Percentiles rank a stretch among this genome's conserved stretches.
phyloP scores from a whole-genome alignment of 176 grass and related monocot genomes.

The Zea luxurians region DNA sequence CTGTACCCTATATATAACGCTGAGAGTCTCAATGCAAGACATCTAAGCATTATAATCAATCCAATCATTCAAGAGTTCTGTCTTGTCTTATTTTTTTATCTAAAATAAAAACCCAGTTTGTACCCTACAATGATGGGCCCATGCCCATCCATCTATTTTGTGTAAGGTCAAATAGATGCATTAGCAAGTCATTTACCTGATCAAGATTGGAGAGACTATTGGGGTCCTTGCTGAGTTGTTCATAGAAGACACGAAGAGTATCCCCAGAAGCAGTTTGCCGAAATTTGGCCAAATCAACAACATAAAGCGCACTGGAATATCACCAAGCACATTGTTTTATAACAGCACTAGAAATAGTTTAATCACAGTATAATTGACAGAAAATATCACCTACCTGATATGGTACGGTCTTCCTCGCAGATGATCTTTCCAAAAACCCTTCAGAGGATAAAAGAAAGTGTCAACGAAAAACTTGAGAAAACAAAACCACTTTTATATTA shows the following conservation, averaged over 20 bases:
- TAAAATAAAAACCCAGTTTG: background rate
- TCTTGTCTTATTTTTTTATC: conserved; percentile 7
- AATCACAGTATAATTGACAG: conserved; percentile 16
- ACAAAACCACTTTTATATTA: conserved; percentile 24
- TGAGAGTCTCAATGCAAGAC: background rate
- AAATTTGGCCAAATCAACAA: conserved; percentile 96
- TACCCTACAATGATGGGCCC: background rate
- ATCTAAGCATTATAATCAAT: background rate
- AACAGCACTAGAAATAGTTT: conserved; percentile 33
- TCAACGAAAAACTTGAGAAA: conserved; percentile 42
- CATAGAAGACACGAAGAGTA: conserved; percentile 80
- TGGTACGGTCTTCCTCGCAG: conserved; percentile 91
- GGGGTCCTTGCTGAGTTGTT: conserved; percentile 97
- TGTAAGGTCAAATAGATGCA: conserved; percentile 28
- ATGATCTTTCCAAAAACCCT: conserved; percentile 99
- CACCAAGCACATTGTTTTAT: background rate
- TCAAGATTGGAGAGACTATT: conserved; percentile 99
- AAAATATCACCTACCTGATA: conserved; percentile 67
- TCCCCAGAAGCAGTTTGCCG: conserved; percentile 96
- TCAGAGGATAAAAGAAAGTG: conserved; percentile 18
- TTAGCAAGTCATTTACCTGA: conserved; percentile 54
- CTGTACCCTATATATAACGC: background rate
- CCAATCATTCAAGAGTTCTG: background rate
- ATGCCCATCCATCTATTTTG: conserved; percentile 15
- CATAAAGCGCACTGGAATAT: conserved; percentile 87